phyloP scores from a whole-genome alignment of 176 grass and related monocot genomes.

The Zoysia pacifica region DNA sequence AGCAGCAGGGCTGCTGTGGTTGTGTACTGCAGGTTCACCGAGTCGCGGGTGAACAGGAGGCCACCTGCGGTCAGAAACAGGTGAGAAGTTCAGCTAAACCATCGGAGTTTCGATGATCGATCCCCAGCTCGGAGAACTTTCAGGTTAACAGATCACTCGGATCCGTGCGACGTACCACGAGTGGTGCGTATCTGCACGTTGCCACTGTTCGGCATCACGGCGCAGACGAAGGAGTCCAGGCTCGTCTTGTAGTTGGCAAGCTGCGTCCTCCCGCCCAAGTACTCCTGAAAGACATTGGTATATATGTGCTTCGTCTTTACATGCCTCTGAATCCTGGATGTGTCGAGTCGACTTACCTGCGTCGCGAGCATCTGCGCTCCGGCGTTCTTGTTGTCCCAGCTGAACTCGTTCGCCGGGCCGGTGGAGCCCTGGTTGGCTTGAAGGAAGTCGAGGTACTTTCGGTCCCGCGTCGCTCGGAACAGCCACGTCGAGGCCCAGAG shows the following conservation, averaged over 20 bases:
- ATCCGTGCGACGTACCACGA: conserved; percentile 30
- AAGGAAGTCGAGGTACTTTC: conserved; percentile 52
- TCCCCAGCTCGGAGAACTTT: not conserved
- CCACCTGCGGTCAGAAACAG: conserved; percentile 35
- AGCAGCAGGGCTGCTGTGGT: conserved; percentile 29
- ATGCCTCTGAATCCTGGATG: not conserved
- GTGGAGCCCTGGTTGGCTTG: conserved; percentile 35
- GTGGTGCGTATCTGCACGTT: conserved; percentile 52
- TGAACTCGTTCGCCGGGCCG: conserved; percentile 40
- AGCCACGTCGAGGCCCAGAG: conserved; percentile 64
- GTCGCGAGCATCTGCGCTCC: conserved; percentile 62
- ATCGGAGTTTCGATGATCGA: too few relatives aligned
- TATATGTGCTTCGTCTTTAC: too few relatives aligned
- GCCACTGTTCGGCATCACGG: conserved; percentile 60
- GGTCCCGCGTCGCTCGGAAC: conserved; percentile 47
- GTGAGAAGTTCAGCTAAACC: not conserved
- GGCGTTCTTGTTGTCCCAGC: conserved; percentile 65
- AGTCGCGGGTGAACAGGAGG: conserved; percentile 50
- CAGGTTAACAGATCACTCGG: not conserved
- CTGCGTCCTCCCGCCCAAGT: conserved; percentile 51
- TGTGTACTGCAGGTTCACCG: conserved; percentile 52
- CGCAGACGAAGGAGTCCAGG: conserved; percentile 58
- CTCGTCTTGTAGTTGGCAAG: conserved; percentile 52
- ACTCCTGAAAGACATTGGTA: conserved; percentile 44
- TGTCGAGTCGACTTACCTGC: conserved; percentile 27